Evolutionary conservation across 2,329 filamentous ascomycete genomes (phyloP).

Genomic region (Colletotrichum horii): DNA sequence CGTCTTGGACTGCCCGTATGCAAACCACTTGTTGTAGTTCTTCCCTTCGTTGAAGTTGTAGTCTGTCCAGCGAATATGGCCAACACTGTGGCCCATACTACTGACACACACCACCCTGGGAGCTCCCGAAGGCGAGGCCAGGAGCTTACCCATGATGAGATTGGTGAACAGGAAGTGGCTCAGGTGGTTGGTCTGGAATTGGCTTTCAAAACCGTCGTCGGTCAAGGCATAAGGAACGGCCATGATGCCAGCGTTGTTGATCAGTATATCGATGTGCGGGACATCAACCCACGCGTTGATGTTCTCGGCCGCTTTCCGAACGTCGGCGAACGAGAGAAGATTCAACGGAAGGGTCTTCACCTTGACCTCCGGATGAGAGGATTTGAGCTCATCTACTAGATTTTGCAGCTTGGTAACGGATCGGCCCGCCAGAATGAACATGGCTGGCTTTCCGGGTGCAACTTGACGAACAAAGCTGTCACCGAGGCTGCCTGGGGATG

Average conservation of each 20-base stretch:
- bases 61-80: slow-evolving; percentile 45
- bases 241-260: slow-evolving; percentile 34
- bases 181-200: slow-evolving; percentile 29
- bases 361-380: slow-evolving; percentile 24
- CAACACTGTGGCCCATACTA: slow-evolving; percentile 46
- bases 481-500: neutral
- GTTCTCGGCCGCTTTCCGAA: slow-evolving; percentile 40
- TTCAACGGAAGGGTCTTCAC: slow-evolving; percentile 39
- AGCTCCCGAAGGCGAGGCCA: slow-evolving; percentile 25
- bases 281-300: slow-evolving; percentile 37
- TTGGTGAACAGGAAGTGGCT: slow-evolving; percentile 9
- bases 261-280: slow-evolving; percentile 33
- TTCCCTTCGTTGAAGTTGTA: slow-evolving; percentile 39
- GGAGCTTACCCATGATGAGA: neutral
- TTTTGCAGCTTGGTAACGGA: accelerated
- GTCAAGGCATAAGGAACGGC: slow-evolving; percentile 30
- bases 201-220: slow-evolving; percentile 40
- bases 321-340: slow-evolving; percentile 40
- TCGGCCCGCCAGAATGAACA: neutral
- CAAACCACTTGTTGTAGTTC: slow-evolving; percentile 25
- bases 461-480: neutral
- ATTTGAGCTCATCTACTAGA: neutral
- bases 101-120: slow-evolving; percentile 47
- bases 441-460: neutral
- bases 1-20: slow-evolving; percentile 28